Conservation (phyloP, 23 red algal species). For the Gracilaria caudata region DNA sequence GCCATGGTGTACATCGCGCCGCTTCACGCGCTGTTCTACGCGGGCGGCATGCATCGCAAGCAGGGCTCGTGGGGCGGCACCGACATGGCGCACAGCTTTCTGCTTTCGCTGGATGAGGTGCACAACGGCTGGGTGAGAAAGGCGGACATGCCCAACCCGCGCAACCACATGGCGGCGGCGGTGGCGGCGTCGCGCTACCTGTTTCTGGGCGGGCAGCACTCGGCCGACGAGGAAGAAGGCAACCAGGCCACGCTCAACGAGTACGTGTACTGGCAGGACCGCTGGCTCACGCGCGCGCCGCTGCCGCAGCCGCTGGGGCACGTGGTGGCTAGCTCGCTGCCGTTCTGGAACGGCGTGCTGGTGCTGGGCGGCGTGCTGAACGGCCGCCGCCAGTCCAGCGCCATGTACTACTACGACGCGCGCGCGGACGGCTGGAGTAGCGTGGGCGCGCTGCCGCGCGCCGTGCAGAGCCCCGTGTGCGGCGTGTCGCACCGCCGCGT, state of each 20-base stretch:
- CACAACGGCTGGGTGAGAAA: not conserved
- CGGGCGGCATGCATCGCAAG: constrained; percentile 21
- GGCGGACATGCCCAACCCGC: constrained; percentile 45
- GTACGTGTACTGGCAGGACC: not conserved
- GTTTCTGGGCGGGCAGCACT: constrained; percentile 47
- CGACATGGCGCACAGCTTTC: constrained; percentile 26
- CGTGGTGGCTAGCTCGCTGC: constrained; percentile 31
- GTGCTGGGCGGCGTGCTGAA: constrained; percentile 30
- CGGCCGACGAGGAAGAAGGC: constrained; percentile 8
- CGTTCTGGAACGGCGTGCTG: constrained; percentile 39
- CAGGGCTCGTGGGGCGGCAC: not conserved
- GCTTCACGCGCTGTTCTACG: constrained; percentile 30
- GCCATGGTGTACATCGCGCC: constrained; percentile 24
- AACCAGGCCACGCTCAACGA: constrained; percentile 44
- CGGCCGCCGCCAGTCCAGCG: not conserved
- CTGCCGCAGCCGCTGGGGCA: constrained; percentile 27
- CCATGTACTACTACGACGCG: constrained; percentile 28
- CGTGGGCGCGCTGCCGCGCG: not conserved
- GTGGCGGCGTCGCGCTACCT: constrained; percentile 16
- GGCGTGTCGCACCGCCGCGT: constrained; percentile 9
- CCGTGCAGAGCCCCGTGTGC: constrained; percentile 44
- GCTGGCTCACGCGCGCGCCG: constrained; percentile 17
- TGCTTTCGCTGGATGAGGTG: not conserved
- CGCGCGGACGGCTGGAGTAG: constrained; percentile 15
- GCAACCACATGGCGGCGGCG: constrained; percentile 50